Percentiles rank a stretch among this genome's conserved stretches.
Evolutionary conservation across 768 basidiomycete species (phyloP).

Genomic region (Boletus coccyginus): DNA sequence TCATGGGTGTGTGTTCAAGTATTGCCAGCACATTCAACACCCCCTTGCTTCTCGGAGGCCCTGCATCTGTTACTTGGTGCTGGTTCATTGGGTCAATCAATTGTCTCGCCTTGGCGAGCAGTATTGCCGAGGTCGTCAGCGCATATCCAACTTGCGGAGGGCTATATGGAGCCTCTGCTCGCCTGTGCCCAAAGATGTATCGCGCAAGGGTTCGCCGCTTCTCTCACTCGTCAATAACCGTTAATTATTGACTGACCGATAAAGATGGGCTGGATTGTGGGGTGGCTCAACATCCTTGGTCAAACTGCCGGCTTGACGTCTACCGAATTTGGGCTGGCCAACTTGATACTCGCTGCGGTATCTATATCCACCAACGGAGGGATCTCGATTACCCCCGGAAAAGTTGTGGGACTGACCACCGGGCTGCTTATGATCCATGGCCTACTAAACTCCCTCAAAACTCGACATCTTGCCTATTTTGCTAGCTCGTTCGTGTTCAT

Average conservation of each 20-base stretch:
- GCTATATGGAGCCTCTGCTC: conserved; percentile 75
- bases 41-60: conserved; percentile 36
- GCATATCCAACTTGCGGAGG: conserved; percentile 32
- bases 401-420: conserved; percentile 41
- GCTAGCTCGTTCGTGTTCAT: conserved; percentile 40
- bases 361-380: conserved; percentile 28
- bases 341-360: conserved; percentile 31
- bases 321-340: conserved; percentile 37
- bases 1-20: conserved; percentile 38
- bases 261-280: conserved; percentile 29
- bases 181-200: conserved; percentile 60
- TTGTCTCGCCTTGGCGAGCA: conserved; percentile 30
- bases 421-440: conserved; percentile 43
- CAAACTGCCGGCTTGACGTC: conserved; percentile 31
- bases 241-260: background rate
- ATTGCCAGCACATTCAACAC: conserved; percentile 39
- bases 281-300: conserved; percentile 33
- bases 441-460: conserved; percentile 43
- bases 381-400: conserved; percentile 36
- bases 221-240: background rate
- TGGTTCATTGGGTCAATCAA: conserved; percentile 31
- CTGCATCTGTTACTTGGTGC: conserved; percentile 36
- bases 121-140: conserved; percentile 31
- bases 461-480: conserved; percentile 33
- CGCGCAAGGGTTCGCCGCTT: conserved; percentile 52